Conservation (phyloP, 2,329 filamentous ascomycete species). For the Fusarium miscanthi region DNA sequence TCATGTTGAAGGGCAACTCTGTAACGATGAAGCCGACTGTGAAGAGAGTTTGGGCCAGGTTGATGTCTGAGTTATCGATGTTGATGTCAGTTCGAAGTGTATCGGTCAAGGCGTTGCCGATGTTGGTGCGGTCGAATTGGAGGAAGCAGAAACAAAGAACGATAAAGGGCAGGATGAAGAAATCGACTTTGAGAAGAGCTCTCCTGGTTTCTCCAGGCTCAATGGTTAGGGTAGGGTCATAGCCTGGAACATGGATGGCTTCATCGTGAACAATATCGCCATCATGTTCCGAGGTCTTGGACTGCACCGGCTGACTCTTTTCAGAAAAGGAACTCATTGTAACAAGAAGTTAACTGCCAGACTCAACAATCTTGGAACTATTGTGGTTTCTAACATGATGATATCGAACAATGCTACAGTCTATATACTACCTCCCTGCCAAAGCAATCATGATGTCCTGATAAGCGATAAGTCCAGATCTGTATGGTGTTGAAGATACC, state of each 20-base stretch:
- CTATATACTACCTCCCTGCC: background rate
- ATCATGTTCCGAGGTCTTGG: slow-evolving; percentile 9
- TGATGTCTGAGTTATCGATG: slow-evolving; percentile 62
- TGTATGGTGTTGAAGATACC: slow-evolving; percentile 34
- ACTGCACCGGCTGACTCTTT: slow-evolving; percentile 1
- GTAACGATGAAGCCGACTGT: slow-evolving; percentile 61
- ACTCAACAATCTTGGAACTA: background rate
- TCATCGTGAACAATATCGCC: slow-evolving; percentile 25
- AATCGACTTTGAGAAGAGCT: slow-evolving; percentile 43
- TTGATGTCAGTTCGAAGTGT: slow-evolving; percentile 60
- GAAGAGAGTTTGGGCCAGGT: slow-evolving; percentile 63
- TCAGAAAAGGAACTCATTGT: slow-evolving; percentile 29
- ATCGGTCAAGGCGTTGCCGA: slow-evolving; percentile 64
- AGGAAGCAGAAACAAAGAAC: slow-evolving; percentile 49
- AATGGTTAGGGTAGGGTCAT: slow-evolving; percentile 33
- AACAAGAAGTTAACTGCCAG: background rate
- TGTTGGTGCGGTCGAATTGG: slow-evolving; percentile 53
- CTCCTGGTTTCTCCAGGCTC: slow-evolving; percentile 15
- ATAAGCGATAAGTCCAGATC: background rate
- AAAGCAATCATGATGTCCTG: background rate
- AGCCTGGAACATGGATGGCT: slow-evolving; percentile 40
- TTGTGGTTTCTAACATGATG: background rate
- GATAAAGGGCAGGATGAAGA: slow-evolving; percentile 46
- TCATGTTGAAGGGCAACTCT: slow-evolving; percentile 49
- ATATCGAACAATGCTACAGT: background rate